phyloP scores from a whole-genome alignment of 805 yeast species.

The Blastobotrys americana region DNA sequence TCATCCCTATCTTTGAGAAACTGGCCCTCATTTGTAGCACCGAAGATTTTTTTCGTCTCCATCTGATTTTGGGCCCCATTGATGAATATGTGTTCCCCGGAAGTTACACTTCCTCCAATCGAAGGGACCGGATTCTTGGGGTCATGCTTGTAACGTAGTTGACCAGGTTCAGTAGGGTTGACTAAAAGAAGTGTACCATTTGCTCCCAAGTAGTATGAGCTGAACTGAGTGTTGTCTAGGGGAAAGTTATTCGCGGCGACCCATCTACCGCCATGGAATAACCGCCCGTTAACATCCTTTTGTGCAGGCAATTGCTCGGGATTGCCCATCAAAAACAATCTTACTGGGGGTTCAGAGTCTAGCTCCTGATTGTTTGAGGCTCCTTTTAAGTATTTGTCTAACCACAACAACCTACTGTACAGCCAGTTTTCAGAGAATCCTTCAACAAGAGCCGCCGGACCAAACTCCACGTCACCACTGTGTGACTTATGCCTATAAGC shows the following conservation, averaged over 20 bases:
- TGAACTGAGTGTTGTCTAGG: not conserved
- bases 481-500: conserved; percentile 3
- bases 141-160: conserved; percentile 2
- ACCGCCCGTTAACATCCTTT: conserved; percentile 2
- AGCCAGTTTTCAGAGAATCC: conserved; percentile 8
- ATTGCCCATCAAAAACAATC: conserved; percentile 8
- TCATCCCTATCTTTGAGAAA: conserved; percentile 2
- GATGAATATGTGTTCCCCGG: conserved; percentile 5
- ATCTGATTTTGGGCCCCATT: conserved; percentile 7
- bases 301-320: not conserved
- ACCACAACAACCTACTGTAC: conserved; percentile 4
- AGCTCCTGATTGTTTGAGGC: not conserved
- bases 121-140: conserved; percentile 6
- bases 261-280: conserved; percentile 8
- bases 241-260: conserved; percentile 1
- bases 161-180: not conserved
- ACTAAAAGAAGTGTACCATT: not conserved
- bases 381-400: conserved; percentile 2
- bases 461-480: conserved; percentile 7
- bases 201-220: not conserved
- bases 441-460: conserved; percentile 5
- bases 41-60: conserved; percentile 2
- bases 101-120: conserved; percentile 6
- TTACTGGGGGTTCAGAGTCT: conserved; percentile 1
- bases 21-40: not conserved